phyloP scores from a whole-genome alignment of 2,329 filamentous ascomycete genomes.

The Parascedosporium putredinis region DNA sequence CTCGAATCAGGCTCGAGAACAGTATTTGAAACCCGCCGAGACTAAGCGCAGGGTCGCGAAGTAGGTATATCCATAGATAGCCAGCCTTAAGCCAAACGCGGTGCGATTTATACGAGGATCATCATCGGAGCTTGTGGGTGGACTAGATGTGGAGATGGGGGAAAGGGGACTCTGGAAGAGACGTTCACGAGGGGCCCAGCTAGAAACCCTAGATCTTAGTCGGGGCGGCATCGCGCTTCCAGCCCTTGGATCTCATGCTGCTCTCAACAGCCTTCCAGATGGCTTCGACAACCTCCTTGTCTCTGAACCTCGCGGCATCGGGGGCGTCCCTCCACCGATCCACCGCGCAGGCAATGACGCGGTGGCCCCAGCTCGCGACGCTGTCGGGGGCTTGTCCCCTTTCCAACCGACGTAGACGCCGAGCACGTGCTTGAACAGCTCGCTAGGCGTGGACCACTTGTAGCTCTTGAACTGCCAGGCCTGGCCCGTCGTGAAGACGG shows the following conservation, averaged over 20 bases:
- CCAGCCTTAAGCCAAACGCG: too few species aligned
- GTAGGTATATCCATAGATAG: too few species aligned
- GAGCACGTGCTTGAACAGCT: constrained; percentile 79
- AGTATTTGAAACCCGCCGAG: too few species aligned
- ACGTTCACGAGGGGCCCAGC: not conserved
- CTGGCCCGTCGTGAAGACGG: constrained; percentile 95
- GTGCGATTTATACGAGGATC: too few species aligned
- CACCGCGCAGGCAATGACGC: constrained; percentile 68
- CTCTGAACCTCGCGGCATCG: constrained; percentile 60
- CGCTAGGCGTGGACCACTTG: constrained; percentile 83
- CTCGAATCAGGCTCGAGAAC: too few species aligned
- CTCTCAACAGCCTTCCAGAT: constrained; percentile 86
- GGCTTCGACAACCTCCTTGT: constrained; percentile 83
- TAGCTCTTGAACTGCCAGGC: constrained; percentile 98
- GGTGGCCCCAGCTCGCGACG: constrained; percentile 75
- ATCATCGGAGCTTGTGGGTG: too few species aligned
- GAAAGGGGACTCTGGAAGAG: not conserved
- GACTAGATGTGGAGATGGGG: not conserved
- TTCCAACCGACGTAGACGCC: constrained; percentile 89
- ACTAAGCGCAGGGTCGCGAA: too few species aligned
- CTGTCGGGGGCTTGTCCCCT: constrained; percentile 68
- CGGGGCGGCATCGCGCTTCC: constrained; percentile 62
- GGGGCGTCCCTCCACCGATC: constrained; percentile 62
- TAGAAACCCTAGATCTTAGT: constrained; percentile 30
- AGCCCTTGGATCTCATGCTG: constrained; percentile 78